Base-by-base conservation (phyloP, 495 filamentous ascomycete genomes). In the Neurospora tetraspora region DNA sequence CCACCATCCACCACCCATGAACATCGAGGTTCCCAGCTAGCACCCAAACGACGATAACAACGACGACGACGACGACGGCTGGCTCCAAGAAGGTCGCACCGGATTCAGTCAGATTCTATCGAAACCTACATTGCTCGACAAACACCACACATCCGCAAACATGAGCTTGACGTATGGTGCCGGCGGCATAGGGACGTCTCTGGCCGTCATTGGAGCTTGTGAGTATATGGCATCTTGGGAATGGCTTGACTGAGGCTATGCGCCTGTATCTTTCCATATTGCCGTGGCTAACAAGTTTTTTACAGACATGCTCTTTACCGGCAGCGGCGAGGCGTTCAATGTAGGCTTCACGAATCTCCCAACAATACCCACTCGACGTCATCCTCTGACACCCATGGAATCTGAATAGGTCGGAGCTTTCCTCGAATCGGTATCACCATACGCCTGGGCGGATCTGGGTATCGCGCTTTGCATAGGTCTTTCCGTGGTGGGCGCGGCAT, bases 221-320 rank as follows among this genome's bases (percentile, higher is more conserved):
- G 89, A 78, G 83, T 81, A 70, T 47, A 14, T 20, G 39, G 27
- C 68, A 34, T 59, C 31, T 70, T 59, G 45, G 37, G 53, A 43
- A 45, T 39, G 23, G 23, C 16, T 3, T 65, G 53, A 9, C 14
- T 14, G 27, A 18, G 12, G 7, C 53, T 36, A 34, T 65, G 53
- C 53, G 14, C 27, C 23, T 65, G 53, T 31, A 9, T 18, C 5
- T 16, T 73, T 45, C 73, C 75, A 70, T 6, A 47, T 43, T 39
- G 68, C 73, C 61, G 73, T 80, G 83, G 78, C 84, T 83, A 73
- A 85, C 75, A 72, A 71, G 37, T 69, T 74, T 70, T 70, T 40
- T 71, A 23, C 47, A 99, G 96, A 99, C 84, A 93, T 99, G 92
- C 92, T 99, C 73, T 97, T 99, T 80, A 95, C 94, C 76, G 94